Conservation (phyloP, 495 filamentous ascomycete genomes). For the Glarea lozoyensis region DNA sequence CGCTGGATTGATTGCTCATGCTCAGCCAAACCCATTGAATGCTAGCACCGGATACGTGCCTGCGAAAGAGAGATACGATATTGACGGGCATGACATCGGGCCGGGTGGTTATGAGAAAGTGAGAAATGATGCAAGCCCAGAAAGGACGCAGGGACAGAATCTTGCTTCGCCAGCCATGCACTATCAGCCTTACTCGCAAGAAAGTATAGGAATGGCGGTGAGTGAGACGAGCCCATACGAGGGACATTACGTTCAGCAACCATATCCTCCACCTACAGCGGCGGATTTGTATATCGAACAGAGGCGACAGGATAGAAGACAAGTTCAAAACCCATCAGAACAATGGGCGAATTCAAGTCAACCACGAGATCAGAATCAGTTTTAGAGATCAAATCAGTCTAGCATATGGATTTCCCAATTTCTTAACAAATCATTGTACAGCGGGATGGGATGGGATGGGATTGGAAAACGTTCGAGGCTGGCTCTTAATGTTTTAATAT, state of each 20-base stretch:
- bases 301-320: constrained; percentile 9
- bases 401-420: constrained; percentile 8
- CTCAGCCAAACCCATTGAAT: constrained; percentile 33
- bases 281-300: constrained; percentile 11
- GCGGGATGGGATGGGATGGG: constrained; percentile 15
- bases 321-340: constrained; percentile 8
- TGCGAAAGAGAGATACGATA: constrained; percentile 15
- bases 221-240: constrained; percentile 21
- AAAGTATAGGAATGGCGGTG: constrained; percentile 20
- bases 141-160: constrained; percentile 8
- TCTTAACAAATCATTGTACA: constrained; percentile 9
- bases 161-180: constrained; percentile 6
- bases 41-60: constrained; percentile 18
- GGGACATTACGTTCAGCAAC: constrained; percentile 11
- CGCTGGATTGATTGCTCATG: constrained; percentile 36
- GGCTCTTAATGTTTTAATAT: constrained; percentile 10
- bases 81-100: constrained; percentile 16
- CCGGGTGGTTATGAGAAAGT: constrained; percentile 5
- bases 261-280: constrained; percentile 11
- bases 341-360: constrained; percentile 12
- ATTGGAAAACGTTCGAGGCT: neutral
- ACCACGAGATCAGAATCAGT: constrained; percentile 22
- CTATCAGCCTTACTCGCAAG: neutral
- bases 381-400: constrained; percentile 17
- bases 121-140: constrained; percentile 5